These are phyloP conservation scores for Yarrowia sp. DNA, from an alignment of 805 yeast species.

Conservation along the genomic window DNA sequence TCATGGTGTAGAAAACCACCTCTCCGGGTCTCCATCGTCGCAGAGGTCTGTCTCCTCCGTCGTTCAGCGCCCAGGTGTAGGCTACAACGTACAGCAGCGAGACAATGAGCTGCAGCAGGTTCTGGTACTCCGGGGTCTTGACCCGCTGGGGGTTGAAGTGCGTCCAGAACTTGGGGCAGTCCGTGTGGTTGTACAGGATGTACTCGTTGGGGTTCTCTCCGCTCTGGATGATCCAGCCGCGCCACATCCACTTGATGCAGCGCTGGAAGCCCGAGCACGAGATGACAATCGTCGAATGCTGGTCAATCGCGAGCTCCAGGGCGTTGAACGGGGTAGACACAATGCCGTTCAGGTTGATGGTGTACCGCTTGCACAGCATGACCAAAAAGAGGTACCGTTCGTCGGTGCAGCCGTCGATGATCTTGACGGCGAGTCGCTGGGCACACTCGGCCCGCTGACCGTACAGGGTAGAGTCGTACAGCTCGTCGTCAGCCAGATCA, in stretches of 20 bases:
- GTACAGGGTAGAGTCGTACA: slow-evolving; percentile 66
- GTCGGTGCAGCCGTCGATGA: slow-evolving; percentile 59
- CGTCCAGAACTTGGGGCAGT: slow-evolving; percentile 50
- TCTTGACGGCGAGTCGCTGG: slow-evolving; percentile 63
- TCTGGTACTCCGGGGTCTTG: slow-evolving; percentile 82
- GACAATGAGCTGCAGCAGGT: slow-evolving; percentile 63
- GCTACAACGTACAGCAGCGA: slow-evolving; percentile 61
- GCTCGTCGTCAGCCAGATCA: slow-evolving; percentile 55
- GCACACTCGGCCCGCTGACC: slow-evolving; percentile 64
- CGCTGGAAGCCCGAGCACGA: slow-evolving; percentile 81
- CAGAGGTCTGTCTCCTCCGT: slow-evolving; percentile 27
- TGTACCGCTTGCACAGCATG: slow-evolving; percentile 73
- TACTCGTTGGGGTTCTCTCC: slow-evolving; percentile 67
- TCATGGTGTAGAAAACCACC: slow-evolving; percentile 56
- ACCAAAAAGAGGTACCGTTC: slow-evolving; percentile 55
- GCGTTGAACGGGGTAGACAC: slow-evolving; percentile 71
- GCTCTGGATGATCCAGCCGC: slow-evolving; percentile 87
- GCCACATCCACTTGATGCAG: slow-evolving; percentile 86
- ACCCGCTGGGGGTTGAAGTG: slow-evolving; percentile 83
- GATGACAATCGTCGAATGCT: slow-evolving; percentile 74
- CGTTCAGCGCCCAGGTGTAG: slow-evolving; percentile 42
- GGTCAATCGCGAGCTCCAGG: slow-evolving; percentile 79
- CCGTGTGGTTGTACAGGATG: slow-evolving; percentile 59
- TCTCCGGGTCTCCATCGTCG: slow-evolving; percentile 43
- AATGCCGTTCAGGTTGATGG: slow-evolving; percentile 58